Base-by-base conservation (phyloP, 2,329 filamentous ascomycete genomes). In the Keithomyces neogunnii region DNA sequence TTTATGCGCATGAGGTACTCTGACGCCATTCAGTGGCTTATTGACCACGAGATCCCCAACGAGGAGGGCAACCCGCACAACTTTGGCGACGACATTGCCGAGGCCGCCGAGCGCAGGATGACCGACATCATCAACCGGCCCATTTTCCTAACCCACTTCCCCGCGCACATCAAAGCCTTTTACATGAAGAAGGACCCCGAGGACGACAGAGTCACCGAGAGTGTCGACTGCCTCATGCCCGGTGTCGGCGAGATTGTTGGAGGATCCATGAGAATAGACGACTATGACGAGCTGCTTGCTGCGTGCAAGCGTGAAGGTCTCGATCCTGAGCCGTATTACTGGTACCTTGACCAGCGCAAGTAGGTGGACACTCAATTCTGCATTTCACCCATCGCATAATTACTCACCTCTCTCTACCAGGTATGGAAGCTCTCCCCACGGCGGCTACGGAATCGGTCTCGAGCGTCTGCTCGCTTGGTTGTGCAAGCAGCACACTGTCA, bases 301-400 rank as follows among this genome's bases (percentile, higher is more conserved):
- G 93, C 89, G 1, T 99, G 95, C 68, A 83, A 89, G 70, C 82
- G 86, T 56, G 87, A 96, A 71, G 86, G 85, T 40, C 95, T 97
- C 67, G 83, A 88, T 61, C 82, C 90, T 26, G 81, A 80, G 60
- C 84, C 86, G 45, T 97, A 97, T 74, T 97, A 95, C 78, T 99
- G 93, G 93, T 99, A 97, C 75, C 95, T 90, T 33, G 93, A 96
- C 73, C 90, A 96, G 80, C 80, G 91, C 66, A 95, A 93, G 88
- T 60, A 50, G 53, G 59, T 52, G 11, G 9, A 35, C 28, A 5
- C 7, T 3, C 6, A 7, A 1, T 13, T 8, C n/a, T 7, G 5
- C 4, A 8, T 28, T 19, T 42, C 28, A 7, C 1, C 2, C 19
- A 19, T 3, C 28, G 38, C 11, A 42, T 48, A 52, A 52, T 54